phyloP scores from a whole-genome alignment of 345 rosid genomes.

The Erodium maritimum region DNA sequence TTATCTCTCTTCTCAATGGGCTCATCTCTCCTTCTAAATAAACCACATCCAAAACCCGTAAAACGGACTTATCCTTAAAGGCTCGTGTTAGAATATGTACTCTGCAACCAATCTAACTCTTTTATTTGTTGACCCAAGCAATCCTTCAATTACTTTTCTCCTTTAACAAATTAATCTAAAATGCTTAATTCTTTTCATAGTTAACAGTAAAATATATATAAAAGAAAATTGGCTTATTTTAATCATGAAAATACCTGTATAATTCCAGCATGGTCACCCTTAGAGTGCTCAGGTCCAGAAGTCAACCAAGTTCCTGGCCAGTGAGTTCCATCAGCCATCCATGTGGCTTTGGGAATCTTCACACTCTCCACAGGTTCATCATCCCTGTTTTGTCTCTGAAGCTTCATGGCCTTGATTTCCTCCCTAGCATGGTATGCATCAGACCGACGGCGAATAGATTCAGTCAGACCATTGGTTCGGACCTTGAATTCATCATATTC shows the following conservation, averaged over 20 bases:
- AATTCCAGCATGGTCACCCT: slow-evolving; percentile 24
- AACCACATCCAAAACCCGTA: too few relatives aligned
- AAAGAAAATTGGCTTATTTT: too few relatives aligned
- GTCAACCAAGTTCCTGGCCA: slow-evolving; percentile 25
- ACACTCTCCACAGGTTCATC: slow-evolving; percentile 9
- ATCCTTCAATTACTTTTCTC: too few relatives aligned
- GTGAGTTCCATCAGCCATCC: slow-evolving; percentile 30
- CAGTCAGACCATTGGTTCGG: slow-evolving; percentile 15
- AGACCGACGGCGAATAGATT: slow-evolving; percentile 19
- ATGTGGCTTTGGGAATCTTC: slow-evolving; percentile 24
- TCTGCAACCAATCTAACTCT: too few relatives aligned
- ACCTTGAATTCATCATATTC: slow-evolving; percentile 27
- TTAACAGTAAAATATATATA: too few relatives aligned
- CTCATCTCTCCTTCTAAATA: too few relatives aligned
- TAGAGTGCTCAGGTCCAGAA: slow-evolving; percentile 17
- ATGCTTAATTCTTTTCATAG: too few relatives aligned
- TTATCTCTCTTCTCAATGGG: too few relatives aligned
- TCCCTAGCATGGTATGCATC: slow-evolving; percentile 21
- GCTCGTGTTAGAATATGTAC: too few relatives aligned
- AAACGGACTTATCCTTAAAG: too few relatives aligned
- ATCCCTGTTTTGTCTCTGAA: slow-evolving; percentile 4
- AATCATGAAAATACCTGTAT: slow-evolving; percentile 14
- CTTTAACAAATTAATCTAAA: too few relatives aligned
- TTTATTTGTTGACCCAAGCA: too few relatives aligned
- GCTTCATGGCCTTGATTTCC: slow-evolving; percentile 13